These are phyloP conservation scores for Ceratorhiza oryzae-sativae DNA, from an alignment of 1,284 basidiomycete species.

Conservation along the genomic window DNA sequence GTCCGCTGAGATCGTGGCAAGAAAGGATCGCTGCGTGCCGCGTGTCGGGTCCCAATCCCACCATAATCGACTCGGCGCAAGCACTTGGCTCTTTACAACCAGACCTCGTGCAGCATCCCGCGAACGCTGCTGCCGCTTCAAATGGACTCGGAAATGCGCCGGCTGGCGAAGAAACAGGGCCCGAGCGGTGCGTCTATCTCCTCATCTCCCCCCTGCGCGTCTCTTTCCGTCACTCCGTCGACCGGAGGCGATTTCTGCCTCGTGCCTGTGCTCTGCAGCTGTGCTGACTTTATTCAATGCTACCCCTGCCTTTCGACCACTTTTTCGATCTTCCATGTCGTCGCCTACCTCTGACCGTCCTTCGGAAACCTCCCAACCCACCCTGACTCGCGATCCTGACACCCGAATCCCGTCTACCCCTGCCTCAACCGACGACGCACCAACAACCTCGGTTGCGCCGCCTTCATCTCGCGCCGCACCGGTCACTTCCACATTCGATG, in stretches of 20 bases:
- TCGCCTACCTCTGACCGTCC: neutral
- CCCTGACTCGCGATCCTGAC: neutral
- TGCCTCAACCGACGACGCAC: neutral
- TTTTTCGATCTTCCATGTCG: neutral
- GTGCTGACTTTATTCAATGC: conserved; percentile 12
- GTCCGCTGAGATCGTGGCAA: conserved; percentile 3
- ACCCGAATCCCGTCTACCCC: too few relatives aligned
- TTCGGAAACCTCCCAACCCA: neutral
- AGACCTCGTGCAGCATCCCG: conserved; percentile 17
- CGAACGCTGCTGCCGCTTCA: conserved; percentile 13
- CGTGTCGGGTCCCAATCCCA: conserved; percentile 3
- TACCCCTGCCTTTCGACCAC: neutral
- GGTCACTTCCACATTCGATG: neutral
- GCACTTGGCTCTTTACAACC: neutral
- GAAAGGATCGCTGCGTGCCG: conserved; percentile 26
- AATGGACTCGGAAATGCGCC: neutral
- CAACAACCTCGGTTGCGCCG: neutral
- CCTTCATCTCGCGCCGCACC: neutral
- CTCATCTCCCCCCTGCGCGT: neutral
- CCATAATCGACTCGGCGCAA: neutral
- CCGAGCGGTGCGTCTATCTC: conserved; percentile 28
- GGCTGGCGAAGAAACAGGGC: conserved; percentile 6
- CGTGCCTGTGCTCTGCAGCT: conserved; percentile 1
- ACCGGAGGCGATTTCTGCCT: conserved; percentile 1
- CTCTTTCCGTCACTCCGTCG: neutral